Evolutionary conservation across 768 basidiomycete genomes (phyloP).

Genomic region (Phylloporus arenicola): DNA sequence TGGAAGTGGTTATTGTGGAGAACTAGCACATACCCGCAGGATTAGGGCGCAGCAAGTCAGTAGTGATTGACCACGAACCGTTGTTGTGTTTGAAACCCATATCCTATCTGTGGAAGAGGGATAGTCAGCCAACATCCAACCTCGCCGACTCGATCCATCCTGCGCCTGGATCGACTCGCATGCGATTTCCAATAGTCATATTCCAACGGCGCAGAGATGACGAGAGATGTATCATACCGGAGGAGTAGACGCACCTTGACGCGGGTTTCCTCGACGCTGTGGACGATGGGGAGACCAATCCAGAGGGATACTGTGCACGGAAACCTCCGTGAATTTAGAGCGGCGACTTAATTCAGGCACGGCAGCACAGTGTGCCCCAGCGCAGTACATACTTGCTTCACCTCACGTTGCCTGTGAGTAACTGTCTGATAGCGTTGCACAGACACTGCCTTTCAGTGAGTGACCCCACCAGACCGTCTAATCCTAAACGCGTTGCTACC

Average conservation of each 20-base stretch:
- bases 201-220: not conserved
- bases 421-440: not conserved
- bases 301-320: slow-evolving; percentile 12
- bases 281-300: slow-evolving; percentile 13
- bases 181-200: not conserved
- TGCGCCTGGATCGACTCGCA: not conserved
- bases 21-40: slow-evolving; percentile 39
- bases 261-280: slow-evolving; percentile 29
- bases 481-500: not conserved
- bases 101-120: slow-evolving; percentile 22
- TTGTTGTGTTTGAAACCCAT: slow-evolving; percentile 37
- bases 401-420: not conserved
- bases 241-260: slow-evolving; percentile 28
- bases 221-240: not conserved
- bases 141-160: slow-evolving; percentile 19
- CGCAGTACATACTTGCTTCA: not conserved
- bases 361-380: too few species aligned
- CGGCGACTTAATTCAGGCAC: slow-evolving; percentile 25
- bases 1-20: slow-evolving; percentile 93
- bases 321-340: slow-evolving; percentile 22
- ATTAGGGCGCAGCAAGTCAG: slow-evolving; percentile 18
- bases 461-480: not conserved
- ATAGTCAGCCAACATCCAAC: slow-evolving; percentile 23
- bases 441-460: not conserved
- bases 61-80: slow-evolving; percentile 27